Conservation (phyloP, 2,329 filamentous ascomycete species). For the Bertia moriformis region DNA sequence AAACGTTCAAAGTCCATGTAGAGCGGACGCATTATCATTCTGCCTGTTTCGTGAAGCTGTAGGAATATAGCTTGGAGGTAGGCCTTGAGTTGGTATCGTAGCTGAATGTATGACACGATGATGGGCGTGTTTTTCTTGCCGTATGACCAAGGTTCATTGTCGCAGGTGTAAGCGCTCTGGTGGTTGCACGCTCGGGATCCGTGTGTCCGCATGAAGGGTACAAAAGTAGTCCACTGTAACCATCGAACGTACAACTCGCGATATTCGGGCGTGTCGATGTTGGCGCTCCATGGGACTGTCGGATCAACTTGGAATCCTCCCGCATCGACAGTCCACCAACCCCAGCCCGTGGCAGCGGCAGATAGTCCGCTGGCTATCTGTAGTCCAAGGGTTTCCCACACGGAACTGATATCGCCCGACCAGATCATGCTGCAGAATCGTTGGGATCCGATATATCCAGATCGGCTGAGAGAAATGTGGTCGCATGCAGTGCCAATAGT, state of each 20-base stretch:
- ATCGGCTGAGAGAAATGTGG: constrained; percentile 8
- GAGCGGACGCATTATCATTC: constrained; percentile 19
- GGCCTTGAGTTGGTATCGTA: constrained; percentile 10
- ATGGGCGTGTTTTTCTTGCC: constrained; percentile 11
- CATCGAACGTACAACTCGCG: constrained; percentile 14
- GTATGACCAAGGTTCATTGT: constrained; percentile 16
- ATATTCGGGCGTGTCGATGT: constrained; percentile 12
- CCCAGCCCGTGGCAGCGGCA: constrained; percentile 11
- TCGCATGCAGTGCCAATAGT: constrained; percentile 5
- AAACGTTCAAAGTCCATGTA: constrained; percentile 19
- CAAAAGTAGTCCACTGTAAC: constrained; percentile 14
- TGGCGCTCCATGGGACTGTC: constrained; percentile 15
- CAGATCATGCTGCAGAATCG: constrained; percentile 15
- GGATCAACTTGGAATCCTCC: constrained; percentile 15
- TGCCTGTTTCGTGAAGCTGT: constrained; percentile 14
- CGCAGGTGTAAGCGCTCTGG: constrained; percentile 17
- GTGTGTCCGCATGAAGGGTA: constrained; percentile 13
- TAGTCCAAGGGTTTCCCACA: constrained; percentile 12
- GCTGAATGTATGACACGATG: constrained; percentile 12
- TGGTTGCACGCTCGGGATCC: constrained; percentile 10
- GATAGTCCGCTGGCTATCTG: constrained; percentile 12
- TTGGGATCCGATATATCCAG: constrained; percentile 14
- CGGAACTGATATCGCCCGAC: constrained; percentile 12
- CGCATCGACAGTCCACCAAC: constrained; percentile 13
- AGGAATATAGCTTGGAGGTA: constrained; percentile 16